These are phyloP conservation scores for Aciculosporium take DNA, from an alignment of 2,329 filamentous ascomycete species.

Conservation along the genomic window DNA sequence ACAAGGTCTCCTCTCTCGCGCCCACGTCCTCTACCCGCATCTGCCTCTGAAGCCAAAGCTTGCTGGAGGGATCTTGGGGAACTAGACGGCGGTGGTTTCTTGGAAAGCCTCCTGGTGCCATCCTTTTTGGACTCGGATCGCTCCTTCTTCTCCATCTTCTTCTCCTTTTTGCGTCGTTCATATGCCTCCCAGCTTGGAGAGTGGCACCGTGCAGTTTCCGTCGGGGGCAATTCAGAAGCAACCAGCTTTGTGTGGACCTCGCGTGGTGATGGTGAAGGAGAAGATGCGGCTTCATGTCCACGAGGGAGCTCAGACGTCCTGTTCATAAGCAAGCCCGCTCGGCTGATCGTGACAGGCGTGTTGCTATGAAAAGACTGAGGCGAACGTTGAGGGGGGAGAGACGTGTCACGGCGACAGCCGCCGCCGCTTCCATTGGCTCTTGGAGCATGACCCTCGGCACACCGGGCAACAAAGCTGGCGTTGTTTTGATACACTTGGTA, in stretches of 20 bases:
- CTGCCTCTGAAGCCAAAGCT: constrained; percentile 6
- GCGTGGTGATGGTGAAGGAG: constrained; percentile 6
- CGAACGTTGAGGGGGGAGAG: constrained; percentile 4
- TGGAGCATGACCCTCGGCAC: constrained; percentile 3
- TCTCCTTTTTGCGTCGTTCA: constrained; percentile 37
- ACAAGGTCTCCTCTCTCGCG: constrained; percentile 6
- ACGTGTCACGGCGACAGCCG: constrained; percentile 1
- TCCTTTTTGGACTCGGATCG: constrained; percentile 13
- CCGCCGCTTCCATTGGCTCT: constrained; percentile 3
- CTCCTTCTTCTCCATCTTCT: constrained; percentile 27
- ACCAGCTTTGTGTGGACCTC: constrained; percentile 18
- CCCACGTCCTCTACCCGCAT: constrained; percentile 5
- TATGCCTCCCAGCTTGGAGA: constrained; percentile 50
- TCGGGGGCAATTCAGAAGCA: constrained; percentile 18
- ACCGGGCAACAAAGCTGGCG: constrained; percentile 8
- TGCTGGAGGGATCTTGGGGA: constrained; percentile 8
- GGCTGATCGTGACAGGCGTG: constrained; percentile 3
- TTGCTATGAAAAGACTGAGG: constrained; percentile 9
- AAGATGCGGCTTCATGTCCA: not conserved
- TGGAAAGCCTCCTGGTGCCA: constrained; percentile 15
- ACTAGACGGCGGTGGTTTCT: constrained; percentile 18
- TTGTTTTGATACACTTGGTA: constrained; percentile 1
- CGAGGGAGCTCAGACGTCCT: constrained; percentile 4
- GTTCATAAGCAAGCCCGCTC: constrained; percentile 4
- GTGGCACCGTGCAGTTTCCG: constrained; percentile 29